Evolutionary conservation across 148 eudicot species (phyloP).

Genomic region (Camellia sinensis): DNA sequence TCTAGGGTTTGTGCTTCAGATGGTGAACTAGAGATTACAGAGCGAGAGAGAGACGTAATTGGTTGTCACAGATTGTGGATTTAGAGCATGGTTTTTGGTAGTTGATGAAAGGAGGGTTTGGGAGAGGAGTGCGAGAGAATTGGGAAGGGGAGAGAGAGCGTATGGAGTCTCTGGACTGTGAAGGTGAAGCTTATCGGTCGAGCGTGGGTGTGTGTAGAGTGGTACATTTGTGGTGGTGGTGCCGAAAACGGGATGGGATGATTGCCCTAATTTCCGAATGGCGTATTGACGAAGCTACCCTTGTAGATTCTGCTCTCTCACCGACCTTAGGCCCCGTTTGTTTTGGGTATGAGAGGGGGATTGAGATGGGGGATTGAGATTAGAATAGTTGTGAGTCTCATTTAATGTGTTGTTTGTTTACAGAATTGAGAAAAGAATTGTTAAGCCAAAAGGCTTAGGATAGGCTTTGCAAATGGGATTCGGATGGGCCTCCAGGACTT

Average conservation of each 20-base stretch:
- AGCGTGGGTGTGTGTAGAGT: neutral
- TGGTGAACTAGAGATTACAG: neutral
- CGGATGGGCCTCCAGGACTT: too few relatives aligned
- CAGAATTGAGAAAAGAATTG: too few relatives aligned
- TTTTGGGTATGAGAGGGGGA: too few relatives aligned
- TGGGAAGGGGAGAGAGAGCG: neutral
- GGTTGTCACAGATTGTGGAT: neutral
- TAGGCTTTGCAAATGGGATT: too few relatives aligned
- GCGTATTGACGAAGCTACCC: conserved; percentile 7
- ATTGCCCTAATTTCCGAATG: conserved; percentile 12
- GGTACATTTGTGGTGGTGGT: neutral
- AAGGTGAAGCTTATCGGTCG: neutral
- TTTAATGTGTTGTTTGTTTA: too few relatives aligned
- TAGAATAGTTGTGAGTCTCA: too few relatives aligned
- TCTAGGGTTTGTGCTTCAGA: conserved; percentile 63
- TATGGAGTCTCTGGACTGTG: neutral
- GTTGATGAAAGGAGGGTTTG: neutral
- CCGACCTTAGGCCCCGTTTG: too few relatives aligned
- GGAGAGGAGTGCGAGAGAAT: too few relatives aligned
- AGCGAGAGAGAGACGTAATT: neutral
- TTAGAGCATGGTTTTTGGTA: neutral
- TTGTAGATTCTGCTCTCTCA: too few relatives aligned
- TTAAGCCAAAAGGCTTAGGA: too few relatives aligned
- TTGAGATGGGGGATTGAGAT: too few relatives aligned
- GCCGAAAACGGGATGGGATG: neutral